phyloP scores from a whole-genome alignment of 202 grass and related monocot species.

The Zoysia matrella region DNA sequence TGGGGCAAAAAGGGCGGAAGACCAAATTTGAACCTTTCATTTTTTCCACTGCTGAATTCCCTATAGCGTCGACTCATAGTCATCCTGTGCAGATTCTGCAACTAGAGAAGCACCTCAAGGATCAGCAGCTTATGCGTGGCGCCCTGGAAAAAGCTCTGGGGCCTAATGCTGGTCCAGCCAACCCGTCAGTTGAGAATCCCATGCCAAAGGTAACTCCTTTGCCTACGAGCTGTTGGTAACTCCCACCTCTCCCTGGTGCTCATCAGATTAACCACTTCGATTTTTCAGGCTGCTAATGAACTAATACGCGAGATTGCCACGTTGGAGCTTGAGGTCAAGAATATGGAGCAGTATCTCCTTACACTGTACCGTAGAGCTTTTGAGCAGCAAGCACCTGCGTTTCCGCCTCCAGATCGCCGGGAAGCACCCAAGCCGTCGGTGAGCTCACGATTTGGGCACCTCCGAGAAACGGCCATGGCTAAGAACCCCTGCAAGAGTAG shows the following conservation, averaged over 20 bases:
- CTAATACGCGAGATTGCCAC: slow-evolving; percentile 91
- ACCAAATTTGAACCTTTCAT: neutral
- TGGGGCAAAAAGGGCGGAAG: neutral
- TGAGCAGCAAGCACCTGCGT: slow-evolving; percentile 69
- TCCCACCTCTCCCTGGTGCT: neutral
- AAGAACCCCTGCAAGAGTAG: slow-evolving; percentile 50
- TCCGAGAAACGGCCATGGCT: slow-evolving; percentile 42
- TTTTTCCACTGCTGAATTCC: neutral
- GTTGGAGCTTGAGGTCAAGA: slow-evolving; percentile 92
- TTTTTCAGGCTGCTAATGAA: slow-evolving; percentile 79
- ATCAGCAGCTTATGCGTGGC: slow-evolving; percentile 71
- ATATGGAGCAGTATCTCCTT: slow-evolving; percentile 97
- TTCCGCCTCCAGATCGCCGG: slow-evolving; percentile 43
- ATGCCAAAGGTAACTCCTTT: slow-evolving; percentile 67
- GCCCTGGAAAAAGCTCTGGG: slow-evolving; percentile 84
- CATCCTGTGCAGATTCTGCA: slow-evolving; percentile 69
- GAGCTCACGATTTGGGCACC: slow-evolving; percentile 30
- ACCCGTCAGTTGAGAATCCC: slow-evolving; percentile 64
- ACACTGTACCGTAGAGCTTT: slow-evolving; percentile 89
- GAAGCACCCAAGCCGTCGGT: slow-evolving; percentile 35
- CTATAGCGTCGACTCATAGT: slow-evolving; percentile 10
- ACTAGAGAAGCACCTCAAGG: slow-evolving; percentile 84
- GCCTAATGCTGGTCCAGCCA: slow-evolving; percentile 53
- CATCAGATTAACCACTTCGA: neutral
- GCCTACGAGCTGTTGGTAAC: neutral